Evolutionary conservation across 2,329 filamentous ascomycete genomes (phyloP), one percentile per base, ranked within the genome.

Genomic region (Phialophora macrospora): DNA sequence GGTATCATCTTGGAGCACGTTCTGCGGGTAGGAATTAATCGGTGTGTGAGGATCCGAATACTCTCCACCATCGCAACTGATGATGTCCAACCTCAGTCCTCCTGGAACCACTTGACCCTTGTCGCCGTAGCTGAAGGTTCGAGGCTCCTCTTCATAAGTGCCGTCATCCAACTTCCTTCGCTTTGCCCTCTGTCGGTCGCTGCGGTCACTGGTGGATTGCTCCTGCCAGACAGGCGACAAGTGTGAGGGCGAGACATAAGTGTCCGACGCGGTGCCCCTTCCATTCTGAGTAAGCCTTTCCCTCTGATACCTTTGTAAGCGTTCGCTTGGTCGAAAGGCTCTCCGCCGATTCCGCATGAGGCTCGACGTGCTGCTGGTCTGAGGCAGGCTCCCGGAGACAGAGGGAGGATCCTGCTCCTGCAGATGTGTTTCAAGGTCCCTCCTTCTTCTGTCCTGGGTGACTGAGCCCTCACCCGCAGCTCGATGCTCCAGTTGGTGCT

Each of bases 91-190:
- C 68, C 85, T 89, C 73, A 97, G 80, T 69, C 86, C 84, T 3
- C 93, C 93, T 0, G 92, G 86, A 66, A 95, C 90, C 17, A 96
- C 90, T 77, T 97, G 93, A 20, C 93, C 94, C 76, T 90, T 92
- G 73, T 88, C 88, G 24, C 93, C 94, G 76, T 97, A 98, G 68
- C 86, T 88, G 75, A 93, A 91, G 1, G 83, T 85, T 66, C 73
- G 75, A n/a, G 75, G 70, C 3, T 76, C 78, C 66, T 80, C 77
- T 28, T 81, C 77, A 14, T 82, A 77, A 55, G 83, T 82, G 68
- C 90, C 88, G 1, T 85, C 82, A 72, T 91, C 89, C 44, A 92
- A 77, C 75, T 91, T 92, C 68, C 90, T 85, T 54, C 90, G 85
- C 76, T 93, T 93, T 56, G 79, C 79, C 64, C 77, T 74, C 66